Evolutionary conservation across 2,329 filamentous ascomycete species (phyloP), one percentile per base, ranked within the genome.

Genomic region (Mariannaea sp.): DNA sequence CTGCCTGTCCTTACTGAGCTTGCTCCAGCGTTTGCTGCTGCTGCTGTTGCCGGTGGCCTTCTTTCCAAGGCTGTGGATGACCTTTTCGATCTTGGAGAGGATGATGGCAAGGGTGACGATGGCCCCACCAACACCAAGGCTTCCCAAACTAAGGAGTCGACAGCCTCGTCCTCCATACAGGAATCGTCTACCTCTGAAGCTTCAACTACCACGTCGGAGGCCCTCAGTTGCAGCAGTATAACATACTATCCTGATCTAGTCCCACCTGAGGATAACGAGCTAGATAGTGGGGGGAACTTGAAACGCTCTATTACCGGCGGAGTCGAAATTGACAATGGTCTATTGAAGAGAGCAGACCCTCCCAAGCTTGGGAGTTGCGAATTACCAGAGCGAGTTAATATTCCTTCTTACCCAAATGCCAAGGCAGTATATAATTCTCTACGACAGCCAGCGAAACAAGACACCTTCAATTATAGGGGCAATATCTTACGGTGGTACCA

Each of bases 341-440:
- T 10, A 22, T 16, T 17, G 33, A 36, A 17, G 41, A 53, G 50
- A 43, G 51, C 3, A 44, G 29, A 32, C 10, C 29, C 20, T 8
- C 32, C 51, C 16, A 44, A 24, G 26, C 49, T 54, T 20, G 51
- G 45, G 16, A 19, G 7, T 13, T 54, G 51, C 40, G 49, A 39
- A 6, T n/a, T 4, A 17, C 16, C 4, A 20, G n/a, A n/a, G n/a
- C n/a, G n/a, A n/a, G n/a, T n/a, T n/a, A n/a, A n/a, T n/a, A n/a
- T n/a, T n/a, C n/a, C n/a, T n/a, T n/a, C n/a, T n/a, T n/a, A n/a
- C n/a, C n/a, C n/a, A n/a, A n/a, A n/a, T n/a, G n/a, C n/a, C n/a
- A n/a, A n/a, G n/a, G n/a, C n/a, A n/a, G n/a, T n/a, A n/a, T n/a
- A n/a, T n/a, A n/a, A n/a, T n/a, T n/a, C n/a, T n/a, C n/a, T n/a